Evolutionary conservation across 768 basidiomycete genomes (phyloP), one percentile per base, ranked within the genome.

Genomic region (Boletus pseudopeckii): DNA sequence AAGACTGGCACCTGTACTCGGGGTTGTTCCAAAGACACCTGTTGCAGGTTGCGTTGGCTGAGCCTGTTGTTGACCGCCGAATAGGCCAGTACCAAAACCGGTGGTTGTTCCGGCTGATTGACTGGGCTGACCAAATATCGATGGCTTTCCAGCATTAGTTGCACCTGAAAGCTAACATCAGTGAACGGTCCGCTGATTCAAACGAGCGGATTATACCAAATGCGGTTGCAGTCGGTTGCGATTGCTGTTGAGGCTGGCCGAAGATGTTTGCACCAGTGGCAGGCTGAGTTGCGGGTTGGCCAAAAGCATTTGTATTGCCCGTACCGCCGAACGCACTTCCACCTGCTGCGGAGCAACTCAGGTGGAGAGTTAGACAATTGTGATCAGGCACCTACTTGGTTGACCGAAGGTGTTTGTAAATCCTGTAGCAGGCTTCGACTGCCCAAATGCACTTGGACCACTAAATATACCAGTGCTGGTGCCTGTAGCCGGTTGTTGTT

Each of bases 81-180:
- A 70, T 37, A 70, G 15, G 36, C 67, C 52, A n/a, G 54, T 37
- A 1, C 76, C 74, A 50, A 77, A 77, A 22, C 69, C 68, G 18
- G 71, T 67, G 30, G 71, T 58, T 24, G 74, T 55, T 10, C 61
- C 61, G 4, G 68, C 55, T 33, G 78, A 73, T 54, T 82, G 78
- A 41, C 64, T 59, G 11, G 78, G 59, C 42, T 74, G 77, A 47
- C 82, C 80, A 51, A 84, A 84, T 24, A 81, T 63, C 15, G 72
- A 71, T 6, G 81, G 73, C 53, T 82, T 81, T 18, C 71, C 54
- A 20, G 74, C 62, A 52, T 68, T 67, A 38, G 65, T 63, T 8
- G 57, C 53, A 53, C 74, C 75, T 75, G 36, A 22, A 30, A 33
- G 22, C 15, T 11, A 26, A 52, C 30, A n/a, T 59, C 20, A 46